phyloP scores from a whole-genome alignment of 345 rosid genomes.

The Eucalyptus cladocalyx region DNA sequence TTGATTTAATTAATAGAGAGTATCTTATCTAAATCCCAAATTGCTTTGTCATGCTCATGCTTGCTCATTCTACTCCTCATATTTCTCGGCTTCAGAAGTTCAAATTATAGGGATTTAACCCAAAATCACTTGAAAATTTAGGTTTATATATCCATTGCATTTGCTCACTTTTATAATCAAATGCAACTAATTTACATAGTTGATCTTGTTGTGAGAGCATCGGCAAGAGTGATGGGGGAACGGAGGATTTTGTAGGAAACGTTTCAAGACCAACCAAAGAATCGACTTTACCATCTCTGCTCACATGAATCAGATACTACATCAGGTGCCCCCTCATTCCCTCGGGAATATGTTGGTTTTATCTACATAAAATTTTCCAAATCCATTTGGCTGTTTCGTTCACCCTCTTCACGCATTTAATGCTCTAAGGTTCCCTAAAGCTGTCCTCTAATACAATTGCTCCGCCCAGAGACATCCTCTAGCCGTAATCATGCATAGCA shows the following conservation, averaged over 20 bases:
- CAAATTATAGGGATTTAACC: not conserved
- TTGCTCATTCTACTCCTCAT: not conserved
- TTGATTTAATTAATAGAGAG: not conserved
- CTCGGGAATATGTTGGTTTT: not conserved
- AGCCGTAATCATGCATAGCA: not conserved
- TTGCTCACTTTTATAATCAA: not conserved
- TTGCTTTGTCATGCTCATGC: not conserved
- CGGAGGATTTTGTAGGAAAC: constrained; percentile 31
- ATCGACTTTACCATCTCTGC: constrained; percentile 21
- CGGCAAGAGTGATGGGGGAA: constrained; percentile 38
- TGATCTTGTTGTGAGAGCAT: constrained; percentile 31
- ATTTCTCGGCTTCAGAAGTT: not conserved
- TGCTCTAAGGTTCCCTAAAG: constrained; percentile 19
- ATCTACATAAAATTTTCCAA: constrained; percentile 25
- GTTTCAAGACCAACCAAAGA: constrained; percentile 23
- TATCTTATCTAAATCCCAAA: not conserved
- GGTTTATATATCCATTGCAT: not conserved
- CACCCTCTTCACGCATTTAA: constrained; percentile 25
- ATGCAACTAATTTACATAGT: not conserved
- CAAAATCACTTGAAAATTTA: not conserved
- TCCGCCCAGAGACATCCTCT: constrained; percentile 60
- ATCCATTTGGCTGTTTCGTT: constrained; percentile 17
- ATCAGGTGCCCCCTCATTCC: constrained; percentile 55
- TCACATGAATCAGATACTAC: constrained; percentile 32
- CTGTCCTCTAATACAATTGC: constrained; percentile 29